Base-by-base conservation (phyloP, 2,329 filamentous ascomycete species). In the Cordyceps fumosorosea region DNA sequence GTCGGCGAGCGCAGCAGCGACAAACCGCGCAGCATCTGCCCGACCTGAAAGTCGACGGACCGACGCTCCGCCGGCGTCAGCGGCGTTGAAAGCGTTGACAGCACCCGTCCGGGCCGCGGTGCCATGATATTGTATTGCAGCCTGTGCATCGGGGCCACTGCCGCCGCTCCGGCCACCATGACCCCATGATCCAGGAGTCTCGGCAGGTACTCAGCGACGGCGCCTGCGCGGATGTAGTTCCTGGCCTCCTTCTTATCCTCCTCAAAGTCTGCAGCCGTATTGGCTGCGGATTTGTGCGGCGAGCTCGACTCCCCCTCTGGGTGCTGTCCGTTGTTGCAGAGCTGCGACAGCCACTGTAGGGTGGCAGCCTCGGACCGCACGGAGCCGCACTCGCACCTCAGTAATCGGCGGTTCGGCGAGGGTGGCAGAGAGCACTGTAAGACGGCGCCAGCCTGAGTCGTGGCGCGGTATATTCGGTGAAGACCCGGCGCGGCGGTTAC, bases 301-400 rank as follows among this genome's bases (percentile, higher is more conserved):
- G 32, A 48, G 48, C 22, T 18, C 6, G 24, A 11, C 3, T 34
- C 20, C 34, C 34, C 34, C 34, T 37, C 12, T 37, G 34, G 12
- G 14, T 29, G 44, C n/a, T 29, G 40, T 22, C 22, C 40, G 26
- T 52, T 34, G 42, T 50, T 51, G 12, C 34, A 37, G 37, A 60
- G 56, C 58, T 69, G 65, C 44, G 72, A 70, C 22, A 83, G 70
- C 80, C 80, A 84, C 59, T 69, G 71, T 44, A 83, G 66, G 2
- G 81, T 66, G 10, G 73, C 68, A 11, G 77, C 77, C 65, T 84
- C 81, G 24, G 79, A 77, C 26, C 71, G 68, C 55, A 80, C 71
- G 48, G 77, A 74, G 42, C 69, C 74, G 54, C 76, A 75, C 67
- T 84, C 81, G 55, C 72, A 78, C 34, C 81, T 76, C 37, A 84